These are phyloP conservation scores for Talaromyces atroroseus DNA, from an alignment of 2,329 filamentous ascomycete species.

Conservation along the genomic window DNA sequence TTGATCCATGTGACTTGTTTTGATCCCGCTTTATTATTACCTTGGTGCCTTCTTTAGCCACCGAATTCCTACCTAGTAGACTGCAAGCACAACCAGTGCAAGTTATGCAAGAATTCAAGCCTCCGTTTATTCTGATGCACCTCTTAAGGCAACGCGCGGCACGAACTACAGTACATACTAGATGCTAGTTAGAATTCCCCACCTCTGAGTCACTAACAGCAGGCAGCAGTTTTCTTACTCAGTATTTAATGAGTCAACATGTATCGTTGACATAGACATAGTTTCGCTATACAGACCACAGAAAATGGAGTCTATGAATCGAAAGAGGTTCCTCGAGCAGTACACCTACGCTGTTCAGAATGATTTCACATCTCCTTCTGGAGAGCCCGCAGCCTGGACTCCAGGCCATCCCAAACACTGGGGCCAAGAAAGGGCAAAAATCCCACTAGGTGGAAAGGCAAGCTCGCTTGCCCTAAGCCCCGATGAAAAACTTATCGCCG, in stretches of 20 bases:
- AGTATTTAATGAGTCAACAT: not conserved
- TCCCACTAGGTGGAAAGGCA: not conserved
- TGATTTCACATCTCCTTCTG: not conserved
- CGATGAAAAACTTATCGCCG: conserved; percentile 1
- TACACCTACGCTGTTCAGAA: not conserved
- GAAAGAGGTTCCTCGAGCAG: not conserved
- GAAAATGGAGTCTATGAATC: not conserved
- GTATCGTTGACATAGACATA: not conserved
- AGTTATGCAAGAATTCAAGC: too few relatives aligned
- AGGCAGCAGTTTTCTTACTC: not conserved
- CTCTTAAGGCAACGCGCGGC: too few relatives aligned
- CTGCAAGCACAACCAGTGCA: too few relatives aligned
- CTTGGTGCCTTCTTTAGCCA: too few relatives aligned
- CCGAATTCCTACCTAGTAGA: too few relatives aligned
- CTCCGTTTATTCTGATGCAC: too few relatives aligned
- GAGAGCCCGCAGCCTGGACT: conserved; percentile 1
- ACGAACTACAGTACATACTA: too few relatives aligned
- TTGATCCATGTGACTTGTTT: too few relatives aligned
- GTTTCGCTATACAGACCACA: not conserved
- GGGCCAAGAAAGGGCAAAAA: conserved; percentile 4
- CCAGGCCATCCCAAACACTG: conserved; percentile 3
- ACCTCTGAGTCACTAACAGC: not conserved
- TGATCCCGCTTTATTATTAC: too few relatives aligned
- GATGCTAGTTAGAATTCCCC: too few relatives aligned
- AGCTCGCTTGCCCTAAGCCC: not conserved